Evolutionary conservation across 1,284 basidiomycete genomes (phyloP).

Genomic region (Leccinum subfulvum): DNA sequence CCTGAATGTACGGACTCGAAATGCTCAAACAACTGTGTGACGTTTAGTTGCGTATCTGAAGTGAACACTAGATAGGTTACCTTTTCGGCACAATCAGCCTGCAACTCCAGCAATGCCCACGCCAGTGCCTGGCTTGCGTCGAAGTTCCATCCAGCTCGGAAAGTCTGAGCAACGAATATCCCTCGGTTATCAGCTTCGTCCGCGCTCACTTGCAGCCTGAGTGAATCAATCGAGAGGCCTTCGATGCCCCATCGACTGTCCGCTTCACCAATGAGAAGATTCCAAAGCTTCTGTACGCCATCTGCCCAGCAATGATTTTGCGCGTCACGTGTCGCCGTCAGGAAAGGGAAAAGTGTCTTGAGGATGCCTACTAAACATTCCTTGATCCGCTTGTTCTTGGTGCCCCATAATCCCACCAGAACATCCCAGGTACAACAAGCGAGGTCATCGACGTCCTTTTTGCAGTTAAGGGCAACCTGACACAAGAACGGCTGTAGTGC

Average conservation of each 20-base stretch:
- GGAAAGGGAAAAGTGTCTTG: constrained; percentile 69
- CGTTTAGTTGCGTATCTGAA: constrained; percentile 17
- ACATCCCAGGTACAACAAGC: constrained; percentile 61
- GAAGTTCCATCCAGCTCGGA: constrained; percentile 73
- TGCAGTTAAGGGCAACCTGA: constrained; percentile 72
- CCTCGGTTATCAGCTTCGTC: constrained; percentile 23
- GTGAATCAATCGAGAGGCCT: constrained; percentile 59
- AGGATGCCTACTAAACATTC: constrained; percentile 69
- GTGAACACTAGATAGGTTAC: constrained; percentile 38
- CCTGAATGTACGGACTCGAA: constrained; percentile 56
- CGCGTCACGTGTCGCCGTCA: constrained; percentile 39
- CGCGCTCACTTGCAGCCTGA: constrained; percentile 49
- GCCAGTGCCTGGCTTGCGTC: constrained; percentile 66
- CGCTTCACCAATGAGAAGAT: constrained; percentile 58
- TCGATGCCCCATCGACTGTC: constrained; percentile 63
- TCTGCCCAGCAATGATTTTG: constrained; percentile 32
- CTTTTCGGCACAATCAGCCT: constrained; percentile 75
- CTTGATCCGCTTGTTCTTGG: constrained; percentile 69
- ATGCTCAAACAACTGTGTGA: constrained; percentile 53
- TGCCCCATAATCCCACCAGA: constrained; percentile 72
- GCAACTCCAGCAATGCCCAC: constrained; percentile 84
- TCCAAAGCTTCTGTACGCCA: constrained; percentile 53
- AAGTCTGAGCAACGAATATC: constrained; percentile 62
- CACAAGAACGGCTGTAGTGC: constrained; percentile 69
- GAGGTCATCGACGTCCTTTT: constrained; percentile 54